Evolutionary conservation across 1,139 yeast genomes (phyloP), one percentile per base, ranked within the genome.

Genomic region (Blastobotrys proliferans): DNA sequence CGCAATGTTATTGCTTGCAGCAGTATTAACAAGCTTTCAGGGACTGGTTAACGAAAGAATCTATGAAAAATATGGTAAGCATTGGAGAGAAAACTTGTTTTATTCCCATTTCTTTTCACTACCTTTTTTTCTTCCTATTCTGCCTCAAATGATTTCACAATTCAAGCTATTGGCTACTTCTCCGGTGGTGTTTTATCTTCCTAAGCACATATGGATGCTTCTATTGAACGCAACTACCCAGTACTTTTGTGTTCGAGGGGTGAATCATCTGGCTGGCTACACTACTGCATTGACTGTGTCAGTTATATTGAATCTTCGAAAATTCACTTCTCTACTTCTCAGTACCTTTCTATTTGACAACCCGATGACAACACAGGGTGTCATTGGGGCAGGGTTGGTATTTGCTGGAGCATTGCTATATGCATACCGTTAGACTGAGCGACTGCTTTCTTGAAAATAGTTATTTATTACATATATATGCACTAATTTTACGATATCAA

Each of bases 71-170:
- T 76, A 78, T 55, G 84, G 83, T 2, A 45, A 46, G 45, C 74
- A 73, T 41, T 82, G 90, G 90, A 66, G 73, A 45, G 88, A 82
- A 52, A 71, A 75, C 25, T 61, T 83, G 30, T 82, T 83, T 53
- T 82, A 77, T 58, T 62, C 66, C 25, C 87, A 83, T 59, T 60
- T 76, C 11, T 63, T 80, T 35, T 76, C 81, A 0, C 53, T 83
- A 8, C 81, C 85, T 0, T 58, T 81, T 16, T 79, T 81, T 51
- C 9, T 69, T 1, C 57, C 75, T 2, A 61, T 72, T 20, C 9
- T 38, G 11, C 22, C 36, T 3, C 46, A 44, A 14, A 49, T 56
- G 9, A n/a, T 24, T 3, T 20, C 29, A 2, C 54, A 56, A 34
- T 47, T 51, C 30, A n/a, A n/a, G n/a, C 8, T 19, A 13, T 4